Evolutionary conservation across 768 basidiomycete species (phyloP), one percentile per base, ranked within the genome.

Genomic region (Hebeloma cylindrosporum): DNA sequence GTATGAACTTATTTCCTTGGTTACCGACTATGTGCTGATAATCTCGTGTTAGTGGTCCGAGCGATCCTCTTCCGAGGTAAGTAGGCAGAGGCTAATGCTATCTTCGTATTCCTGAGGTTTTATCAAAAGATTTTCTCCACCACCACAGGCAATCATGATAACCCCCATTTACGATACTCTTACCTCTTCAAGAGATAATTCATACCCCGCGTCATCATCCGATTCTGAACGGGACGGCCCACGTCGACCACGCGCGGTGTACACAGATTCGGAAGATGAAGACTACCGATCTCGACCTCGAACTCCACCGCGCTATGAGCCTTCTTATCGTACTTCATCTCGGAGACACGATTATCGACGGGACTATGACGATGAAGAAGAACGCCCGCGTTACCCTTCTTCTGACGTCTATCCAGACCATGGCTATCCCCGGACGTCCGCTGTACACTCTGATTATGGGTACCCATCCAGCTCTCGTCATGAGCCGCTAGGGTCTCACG

Each of bases 161-260:
- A 56, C 51, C 1, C 60, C 60, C 2, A 53, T 61, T 31, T 61
- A 61, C 37, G 58, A 61, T 16, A 48, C 32, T 8, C 33, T 40
- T 18, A 21, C 36, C 11, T 40, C 43, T 17, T 35, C 44, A 5
- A 22, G 32, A 20, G 36, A 42, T 5, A 17, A 29, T 17, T 13
- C 20, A n/a, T 6, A 38, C 30, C 3, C 44, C 11, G 5, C 35
- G 41, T 1, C 4, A 33, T 14, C 38, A 23, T 20, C 11, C 34
- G 21, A 14, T 28, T 43, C 16, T 30, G 30, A 47, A 28, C 40
- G 36, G 14, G 43, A 40, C 21, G 27, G 11, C 27, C 29, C 43
- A 41, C 40, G 37, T 36, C 25, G 29, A 30, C 45, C 25, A 3
- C 37, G 40, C 6, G 50, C 37, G 13, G 45, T 47, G 1, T 52